phyloP scores from a whole-genome alignment of 306 rosid species.

The Gleditsia sinensis region DNA sequence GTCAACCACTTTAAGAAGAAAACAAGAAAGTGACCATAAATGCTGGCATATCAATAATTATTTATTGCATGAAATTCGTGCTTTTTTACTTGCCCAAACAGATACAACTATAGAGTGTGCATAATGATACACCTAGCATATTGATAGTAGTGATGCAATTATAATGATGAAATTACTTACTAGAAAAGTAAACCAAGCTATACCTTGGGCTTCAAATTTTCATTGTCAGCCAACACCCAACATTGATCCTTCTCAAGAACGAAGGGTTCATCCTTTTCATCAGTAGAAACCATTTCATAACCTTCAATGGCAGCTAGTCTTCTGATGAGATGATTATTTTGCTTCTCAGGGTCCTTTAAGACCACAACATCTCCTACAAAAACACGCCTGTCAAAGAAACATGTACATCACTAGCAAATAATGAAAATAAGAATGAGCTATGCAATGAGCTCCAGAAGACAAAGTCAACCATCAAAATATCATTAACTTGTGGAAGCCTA shows the following conservation, averaged over 20 bases:
- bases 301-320: slow-evolving; percentile 93
- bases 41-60: slow-evolving; percentile 7
- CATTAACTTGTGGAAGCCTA: background rate
- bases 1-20: too few relatives aligned
- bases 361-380: slow-evolving; percentile 94
- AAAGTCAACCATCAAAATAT: background rate
- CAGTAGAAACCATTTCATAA: slow-evolving; percentile 79
- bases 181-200: slow-evolving; percentile 17
- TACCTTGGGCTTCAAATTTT: slow-evolving; percentile 84
- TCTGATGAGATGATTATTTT: slow-evolving; percentile 67
- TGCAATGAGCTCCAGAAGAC: slow-evolving; percentile 14
- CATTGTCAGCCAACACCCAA: slow-evolving; percentile 95
- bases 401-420: slow-evolving; percentile 34
- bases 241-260: slow-evolving; percentile 78
- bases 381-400: slow-evolving; percentile 69
- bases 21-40: too few relatives aligned
- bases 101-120: slow-evolving; percentile 5
- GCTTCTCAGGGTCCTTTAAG: slow-evolving; percentile 78
- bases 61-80: slow-evolving; percentile 1
- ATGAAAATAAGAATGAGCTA: slow-evolving; percentile 23
- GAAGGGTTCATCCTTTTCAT: slow-evolving; percentile 86
- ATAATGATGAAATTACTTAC: background rate
- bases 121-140: slow-evolving; percentile 24
- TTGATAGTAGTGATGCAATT: background rate
- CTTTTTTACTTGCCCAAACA: slow-evolving; percentile 13